Evolutionary conservation across 2,329 filamentous ascomycete species (phyloP), one percentile per base, ranked within the genome.

Genomic region (Daldinia sp.): DNA sequence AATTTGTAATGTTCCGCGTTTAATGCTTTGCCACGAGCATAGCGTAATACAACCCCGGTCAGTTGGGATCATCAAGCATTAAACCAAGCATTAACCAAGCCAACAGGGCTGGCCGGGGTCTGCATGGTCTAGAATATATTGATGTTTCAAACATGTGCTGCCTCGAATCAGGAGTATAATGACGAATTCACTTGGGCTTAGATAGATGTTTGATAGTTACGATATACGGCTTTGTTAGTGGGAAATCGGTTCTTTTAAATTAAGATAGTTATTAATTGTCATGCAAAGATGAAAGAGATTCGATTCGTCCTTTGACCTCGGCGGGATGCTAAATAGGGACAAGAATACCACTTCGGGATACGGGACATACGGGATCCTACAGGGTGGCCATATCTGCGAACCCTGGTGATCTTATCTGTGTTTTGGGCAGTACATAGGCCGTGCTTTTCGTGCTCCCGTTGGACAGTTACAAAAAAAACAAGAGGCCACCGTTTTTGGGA

Each of bases 341-440:
- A 27, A 13, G 19, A n/a, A 45, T 45, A 23, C 13, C 21, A 25
- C 1, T 15, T 45, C 6, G 39, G 39, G 27, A 45, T 25, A 27
- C 13, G 19, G 39, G 39, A 45, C 13, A 45, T 45, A 45, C 5
- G 21, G 39, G n/a, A 45, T 45, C 39, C 39, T 27, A 27, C 39
- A 27, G 39, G 39, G 39, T 45, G 21, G 39, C 21, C 39, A 27
- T 45, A 27, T 45, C 21, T 15, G 21, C 39, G 27, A 45, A 45
- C 39, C 39, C 39, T 15, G 39, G 39, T 45, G 39, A 45, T 45
- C 21, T 45, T 45, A 64, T 67, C 58, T 65, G 58, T 49, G 64
- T 59, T 64, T 67, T 67, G 64, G 58, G 51, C 64, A 67, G 37
- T 10, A 49, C 41, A 57, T 27, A 64, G 37, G 51, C 64, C 64